phyloP scores from a whole-genome alignment of 2,329 filamentous ascomycete species.

The Paracamarosporium sp. region DNA sequence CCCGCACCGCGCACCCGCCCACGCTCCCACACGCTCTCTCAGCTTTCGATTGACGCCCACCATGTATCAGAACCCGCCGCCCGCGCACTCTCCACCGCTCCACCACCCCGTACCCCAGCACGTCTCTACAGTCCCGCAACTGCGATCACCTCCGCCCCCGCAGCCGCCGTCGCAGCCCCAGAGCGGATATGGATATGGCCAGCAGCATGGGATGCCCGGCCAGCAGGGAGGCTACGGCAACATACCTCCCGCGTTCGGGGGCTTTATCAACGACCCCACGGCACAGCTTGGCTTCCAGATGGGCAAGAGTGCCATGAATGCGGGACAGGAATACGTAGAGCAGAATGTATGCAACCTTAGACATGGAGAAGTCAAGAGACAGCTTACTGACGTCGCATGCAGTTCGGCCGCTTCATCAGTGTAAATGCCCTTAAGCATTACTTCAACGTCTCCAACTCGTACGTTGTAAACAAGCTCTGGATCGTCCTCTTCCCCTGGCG shows the following conservation, averaged over 20 bases:
- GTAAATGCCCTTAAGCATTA: conserved; percentile 96
- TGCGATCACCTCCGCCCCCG: conserved; percentile 90
- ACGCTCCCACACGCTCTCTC: background rate
- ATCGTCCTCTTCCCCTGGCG: conserved; percentile 97
- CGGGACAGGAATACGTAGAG: conserved; percentile 93
- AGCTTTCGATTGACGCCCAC: conserved; percentile 36
- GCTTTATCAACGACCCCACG: conserved; percentile 95
- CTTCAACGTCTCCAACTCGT: conserved; percentile 98
- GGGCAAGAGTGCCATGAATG: conserved; percentile 87
- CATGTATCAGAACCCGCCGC: conserved; percentile 82
- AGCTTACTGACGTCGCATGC: conserved; percentile 1
- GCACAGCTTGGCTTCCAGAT: conserved; percentile 95
- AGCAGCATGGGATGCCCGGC: conserved; percentile 56
- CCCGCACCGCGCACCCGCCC: background rate
- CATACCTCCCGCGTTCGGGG: conserved; percentile 72
- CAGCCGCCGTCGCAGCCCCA: conserved; percentile 72
- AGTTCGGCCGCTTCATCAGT: conserved; percentile 86
- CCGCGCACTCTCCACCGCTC: conserved; percentile 78
- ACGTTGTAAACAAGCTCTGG: conserved; percentile 91
- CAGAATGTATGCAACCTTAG: conserved; percentile 74
- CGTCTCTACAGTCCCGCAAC: conserved; percentile 95
- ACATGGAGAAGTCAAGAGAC: background rate
- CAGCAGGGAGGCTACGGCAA: conserved; percentile 36
- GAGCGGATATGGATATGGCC: conserved; percentile 73
- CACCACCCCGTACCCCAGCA: conserved; percentile 98